These are phyloP conservation scores for Lobosporangium transversale DNA, from an alignment of 192 early-diverging fungal species.

Conservation along the genomic window DNA sequence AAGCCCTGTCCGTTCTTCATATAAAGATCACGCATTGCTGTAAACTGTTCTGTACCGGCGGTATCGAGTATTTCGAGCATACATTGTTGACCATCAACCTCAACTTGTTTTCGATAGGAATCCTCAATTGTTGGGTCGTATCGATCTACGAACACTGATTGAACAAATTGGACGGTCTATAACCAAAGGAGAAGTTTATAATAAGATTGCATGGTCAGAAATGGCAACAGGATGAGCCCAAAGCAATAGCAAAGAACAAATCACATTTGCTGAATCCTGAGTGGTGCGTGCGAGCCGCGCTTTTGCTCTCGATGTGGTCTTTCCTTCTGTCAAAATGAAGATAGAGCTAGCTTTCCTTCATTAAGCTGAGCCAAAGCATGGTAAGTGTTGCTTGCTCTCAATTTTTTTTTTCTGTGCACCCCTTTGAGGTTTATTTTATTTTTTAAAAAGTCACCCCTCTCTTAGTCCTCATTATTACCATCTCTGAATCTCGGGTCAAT, in stretches of 20 bases:
- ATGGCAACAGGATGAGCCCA: too few relatives aligned
- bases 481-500: neutral
- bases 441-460: neutral
- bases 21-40: slow-evolving; percentile 85
- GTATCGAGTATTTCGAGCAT: slow-evolving; percentile 93
- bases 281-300: too few relatives aligned
- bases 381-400: slow-evolving; percentile 9
- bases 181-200: neutral
- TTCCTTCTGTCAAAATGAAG: neutral
- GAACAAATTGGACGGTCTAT: slow-evolving; percentile 89
- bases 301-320: neutral
- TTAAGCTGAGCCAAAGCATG: neutral
- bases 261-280: too few relatives aligned
- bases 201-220: neutral
- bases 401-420: slow-evolving; percentile 7
- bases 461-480: neutral
- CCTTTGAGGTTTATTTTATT: slow-evolving; percentile 5
- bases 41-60: slow-evolving; percentile 78
- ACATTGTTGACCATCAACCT: slow-evolving; percentile 82
- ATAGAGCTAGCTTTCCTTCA: too few relatives aligned
- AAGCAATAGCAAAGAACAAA: too few relatives aligned
- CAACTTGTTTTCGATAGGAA: slow-evolving; percentile 88
- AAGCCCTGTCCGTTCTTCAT: slow-evolving; percentile 94
- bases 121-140: slow-evolving; percentile 97
- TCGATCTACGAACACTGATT: slow-evolving; percentile 89